Conservation (phyloP, 345 rosid genomes). For the Eucalyptus grandis region DNA sequence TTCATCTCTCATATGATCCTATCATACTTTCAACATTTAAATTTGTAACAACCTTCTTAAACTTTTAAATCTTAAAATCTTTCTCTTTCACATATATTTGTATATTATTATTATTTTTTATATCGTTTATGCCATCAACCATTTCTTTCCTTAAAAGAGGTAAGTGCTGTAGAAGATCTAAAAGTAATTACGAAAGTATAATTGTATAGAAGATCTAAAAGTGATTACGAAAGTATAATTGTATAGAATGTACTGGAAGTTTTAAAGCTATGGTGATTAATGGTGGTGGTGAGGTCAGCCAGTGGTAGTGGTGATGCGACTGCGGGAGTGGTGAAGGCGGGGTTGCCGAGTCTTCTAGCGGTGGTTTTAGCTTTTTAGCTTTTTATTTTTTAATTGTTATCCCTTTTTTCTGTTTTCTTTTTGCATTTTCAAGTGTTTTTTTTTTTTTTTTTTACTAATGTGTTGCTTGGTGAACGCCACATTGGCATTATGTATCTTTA, state of each 20-base stretch:
- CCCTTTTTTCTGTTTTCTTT: not conserved
- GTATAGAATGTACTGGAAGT: not conserved
- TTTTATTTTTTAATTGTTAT: not conserved
- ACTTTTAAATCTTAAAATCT: not conserved
- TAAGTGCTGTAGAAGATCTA: not conserved
- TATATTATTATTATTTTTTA: too few species aligned
- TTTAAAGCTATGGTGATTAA: not conserved
- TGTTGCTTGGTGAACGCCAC: not conserved
- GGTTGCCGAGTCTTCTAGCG: not conserved
- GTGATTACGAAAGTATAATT: not conserved
- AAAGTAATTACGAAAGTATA: not conserved
- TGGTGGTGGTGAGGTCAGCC: not conserved
- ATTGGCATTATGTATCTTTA: not conserved
- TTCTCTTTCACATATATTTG: not conserved
- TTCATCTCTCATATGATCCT: not conserved
- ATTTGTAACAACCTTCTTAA: not conserved
- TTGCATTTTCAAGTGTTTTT: not conserved
- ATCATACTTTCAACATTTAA: not conserved
- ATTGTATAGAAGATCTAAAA: not conserved
- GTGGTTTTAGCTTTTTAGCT: not conserved
- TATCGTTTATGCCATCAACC: not conserved
- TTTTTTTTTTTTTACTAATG: not conserved
- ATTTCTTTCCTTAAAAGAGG: not conserved
- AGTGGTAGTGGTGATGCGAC: not conserved
- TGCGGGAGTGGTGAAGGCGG: not conserved